phyloP scores from a whole-genome alignment of 768 basidiomycete species.

The Tubosaeta brunneosetosa region DNA sequence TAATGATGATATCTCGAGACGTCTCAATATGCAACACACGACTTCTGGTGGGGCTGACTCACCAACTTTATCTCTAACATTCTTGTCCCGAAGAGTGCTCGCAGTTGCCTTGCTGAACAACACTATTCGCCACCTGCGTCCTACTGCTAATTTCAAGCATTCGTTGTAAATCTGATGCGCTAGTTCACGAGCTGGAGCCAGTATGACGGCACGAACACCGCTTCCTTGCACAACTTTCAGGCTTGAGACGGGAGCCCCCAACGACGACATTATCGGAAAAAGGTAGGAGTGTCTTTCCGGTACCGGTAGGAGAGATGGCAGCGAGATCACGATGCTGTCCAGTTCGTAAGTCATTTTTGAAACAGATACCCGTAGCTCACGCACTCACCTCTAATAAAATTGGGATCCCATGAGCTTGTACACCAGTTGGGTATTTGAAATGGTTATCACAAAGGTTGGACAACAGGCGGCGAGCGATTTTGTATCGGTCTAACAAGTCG shows the following conservation, averaged over 20 bases:
- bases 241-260: constrained; percentile 52
- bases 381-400: constrained; percentile 68
- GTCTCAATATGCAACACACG: background rate
- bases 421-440: constrained; percentile 68
- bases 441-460: constrained; percentile 59
- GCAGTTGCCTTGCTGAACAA: constrained; percentile 90
- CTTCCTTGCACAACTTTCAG: constrained; percentile 40
- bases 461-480: constrained; percentile 55
- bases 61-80: constrained; percentile 73
- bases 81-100: constrained; percentile 68
- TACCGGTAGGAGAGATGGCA: constrained; percentile 95
- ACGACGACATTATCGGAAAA: constrained; percentile 66
- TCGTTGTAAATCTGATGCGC: constrained; percentile 95
- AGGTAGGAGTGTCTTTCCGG: constrained; percentile 97
- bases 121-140: constrained; percentile 77
- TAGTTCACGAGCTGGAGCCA: constrained; percentile 94
- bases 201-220: constrained; percentile 73
- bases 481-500: constrained; percentile 52
- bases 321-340: constrained; percentile 75
- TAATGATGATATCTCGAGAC: constrained; percentile 76
- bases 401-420: constrained; percentile 77
- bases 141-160: constrained; percentile 73
- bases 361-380: constrained; percentile 1
- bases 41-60: constrained; percentile 26
- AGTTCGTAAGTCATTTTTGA: background rate